A percentile compares a stretch with the other conserved stretches of the same genome.
phyloP scores from a whole-genome alignment of 140 eudicot genomes.

The Erigeron philadelphicus region DNA sequence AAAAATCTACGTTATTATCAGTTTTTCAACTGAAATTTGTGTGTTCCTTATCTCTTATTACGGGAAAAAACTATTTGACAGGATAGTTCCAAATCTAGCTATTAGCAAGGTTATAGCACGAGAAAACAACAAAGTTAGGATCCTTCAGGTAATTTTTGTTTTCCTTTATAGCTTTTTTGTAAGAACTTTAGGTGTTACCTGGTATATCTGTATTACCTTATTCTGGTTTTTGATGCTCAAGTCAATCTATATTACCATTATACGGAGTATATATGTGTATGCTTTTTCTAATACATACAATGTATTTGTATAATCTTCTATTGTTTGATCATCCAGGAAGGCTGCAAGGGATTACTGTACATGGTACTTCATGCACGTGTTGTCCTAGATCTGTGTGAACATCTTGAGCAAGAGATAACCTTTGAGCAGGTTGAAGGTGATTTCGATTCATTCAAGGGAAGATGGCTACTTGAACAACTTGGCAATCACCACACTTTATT shows the following conservation, averaged over 20 bases:
- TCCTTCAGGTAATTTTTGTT: conserved; percentile 69
- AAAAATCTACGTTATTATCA: conserved; percentile 1
- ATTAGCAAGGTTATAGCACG: conserved; percentile 85
- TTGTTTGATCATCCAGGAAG: conserved; percentile 55
- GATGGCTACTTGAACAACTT: conserved; percentile 84
- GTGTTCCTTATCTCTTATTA: conserved; percentile 25
- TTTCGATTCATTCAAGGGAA: conserved; percentile 70
- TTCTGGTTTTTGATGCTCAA: neutral
- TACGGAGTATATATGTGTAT: too few species aligned
- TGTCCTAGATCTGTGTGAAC: conserved; percentile 80
- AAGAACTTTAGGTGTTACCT: neutral
- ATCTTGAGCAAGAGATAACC: conserved; percentile 67
- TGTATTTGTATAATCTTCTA: too few species aligned
- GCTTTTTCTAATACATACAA: too few species aligned
- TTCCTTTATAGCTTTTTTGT: conserved; percentile 13
- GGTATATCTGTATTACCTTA: neutral
- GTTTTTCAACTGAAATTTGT: neutral
- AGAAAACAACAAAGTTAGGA: conserved; percentile 92
- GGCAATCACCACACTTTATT: conserved; percentile 85
- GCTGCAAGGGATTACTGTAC: conserved; percentile 87
- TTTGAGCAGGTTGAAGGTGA: conserved; percentile 78
- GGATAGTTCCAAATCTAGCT: conserved; percentile 94
- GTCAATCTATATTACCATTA: too few species aligned
- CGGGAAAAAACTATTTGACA: conserved; percentile 38
- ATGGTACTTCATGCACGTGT: conserved; percentile 99